These are phyloP conservation scores for Trichoderma sp. DNA, from an alignment of 2,329 filamentous ascomycete species.

Conservation along the genomic window DNA sequence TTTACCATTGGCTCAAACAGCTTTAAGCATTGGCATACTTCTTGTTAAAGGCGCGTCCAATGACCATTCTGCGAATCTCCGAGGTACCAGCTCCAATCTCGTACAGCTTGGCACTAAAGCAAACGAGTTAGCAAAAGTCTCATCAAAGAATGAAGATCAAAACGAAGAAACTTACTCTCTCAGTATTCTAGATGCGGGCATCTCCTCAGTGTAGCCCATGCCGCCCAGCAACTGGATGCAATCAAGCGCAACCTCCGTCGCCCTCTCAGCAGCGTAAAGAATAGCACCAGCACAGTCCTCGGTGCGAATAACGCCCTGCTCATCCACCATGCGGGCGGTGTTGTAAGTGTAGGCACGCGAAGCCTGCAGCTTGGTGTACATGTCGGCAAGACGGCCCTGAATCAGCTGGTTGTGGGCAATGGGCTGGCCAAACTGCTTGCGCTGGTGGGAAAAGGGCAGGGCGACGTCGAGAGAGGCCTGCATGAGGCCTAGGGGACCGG, in stretches of 20 bases:
- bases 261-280: slow-evolving; percentile 86
- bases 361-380: slow-evolving; percentile 92
- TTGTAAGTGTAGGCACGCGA: slow-evolving; percentile 84
- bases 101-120: slow-evolving; percentile 69
- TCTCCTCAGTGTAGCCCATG: slow-evolving; percentile 95
- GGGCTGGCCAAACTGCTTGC: slow-evolving; percentile 83
- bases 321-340: slow-evolving; percentile 79
- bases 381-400: slow-evolving; percentile 91
- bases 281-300: slow-evolving; percentile 96
- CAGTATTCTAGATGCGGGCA: slow-evolving; percentile 82
- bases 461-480: slow-evolving; percentile 83
- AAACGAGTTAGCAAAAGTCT: slow-evolving; percentile 31
- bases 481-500: slow-evolving; percentile 92
- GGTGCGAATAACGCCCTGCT: slow-evolving; percentile 70
- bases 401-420: slow-evolving; percentile 92
- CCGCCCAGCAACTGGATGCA: slow-evolving; percentile 91
- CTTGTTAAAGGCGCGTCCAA: slow-evolving; percentile 88
- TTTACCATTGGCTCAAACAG: background rate
- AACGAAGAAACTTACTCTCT: slow-evolving; percentile 55
- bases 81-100: slow-evolving; percentile 97
- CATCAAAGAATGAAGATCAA: background rate
- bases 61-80: slow-evolving; percentile 91
- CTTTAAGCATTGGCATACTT: slow-evolving; percentile 60
- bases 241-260: slow-evolving; percentile 83
- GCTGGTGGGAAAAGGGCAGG: slow-evolving; percentile 84